These are phyloP conservation scores for Posidonia australis DNA, from an alignment of 106 monocot species.

Conservation along the genomic window DNA sequence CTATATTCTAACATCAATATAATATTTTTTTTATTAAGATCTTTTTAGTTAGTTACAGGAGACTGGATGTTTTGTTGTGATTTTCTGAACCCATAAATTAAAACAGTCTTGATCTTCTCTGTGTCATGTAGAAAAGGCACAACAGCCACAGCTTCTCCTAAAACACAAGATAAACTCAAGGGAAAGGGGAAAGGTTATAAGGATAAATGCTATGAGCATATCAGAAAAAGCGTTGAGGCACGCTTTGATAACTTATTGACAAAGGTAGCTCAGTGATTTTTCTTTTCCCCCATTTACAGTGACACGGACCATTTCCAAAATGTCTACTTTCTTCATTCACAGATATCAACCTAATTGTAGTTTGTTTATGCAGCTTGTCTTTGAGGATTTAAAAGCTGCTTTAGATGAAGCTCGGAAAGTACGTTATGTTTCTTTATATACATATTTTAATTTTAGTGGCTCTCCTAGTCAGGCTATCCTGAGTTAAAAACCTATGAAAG, in stretches of 20 bases:
- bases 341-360: background rate
- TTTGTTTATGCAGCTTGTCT: slow-evolving; percentile 55
- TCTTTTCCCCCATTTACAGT: background rate
- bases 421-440: slow-evolving; percentile 6
- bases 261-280: slow-evolving; percentile 31
- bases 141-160: slow-evolving; percentile 41
- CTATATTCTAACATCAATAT: background rate
- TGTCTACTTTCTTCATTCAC: background rate
- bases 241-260: slow-evolving; percentile 80
- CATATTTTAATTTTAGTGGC: background rate
- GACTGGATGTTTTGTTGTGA: background rate
- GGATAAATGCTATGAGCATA: slow-evolving; percentile 98
- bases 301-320: background rate
- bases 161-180: slow-evolving; percentile 49
- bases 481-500: background rate
- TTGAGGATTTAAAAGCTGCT: slow-evolving; percentile 92
- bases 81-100: background rate
- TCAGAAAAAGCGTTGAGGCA: slow-evolving; percentile 80
- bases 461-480: background rate
- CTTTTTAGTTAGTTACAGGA: background rate
- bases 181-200: slow-evolving; percentile 81
- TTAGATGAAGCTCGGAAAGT: slow-evolving; percentile 86
- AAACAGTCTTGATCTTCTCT: background rate
- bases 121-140: slow-evolving; percentile 52
- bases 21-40: background rate